phyloP scores from a whole-genome alignment of 1,139 yeast genomes.

The Scheffersomyces quercinus region DNA sequence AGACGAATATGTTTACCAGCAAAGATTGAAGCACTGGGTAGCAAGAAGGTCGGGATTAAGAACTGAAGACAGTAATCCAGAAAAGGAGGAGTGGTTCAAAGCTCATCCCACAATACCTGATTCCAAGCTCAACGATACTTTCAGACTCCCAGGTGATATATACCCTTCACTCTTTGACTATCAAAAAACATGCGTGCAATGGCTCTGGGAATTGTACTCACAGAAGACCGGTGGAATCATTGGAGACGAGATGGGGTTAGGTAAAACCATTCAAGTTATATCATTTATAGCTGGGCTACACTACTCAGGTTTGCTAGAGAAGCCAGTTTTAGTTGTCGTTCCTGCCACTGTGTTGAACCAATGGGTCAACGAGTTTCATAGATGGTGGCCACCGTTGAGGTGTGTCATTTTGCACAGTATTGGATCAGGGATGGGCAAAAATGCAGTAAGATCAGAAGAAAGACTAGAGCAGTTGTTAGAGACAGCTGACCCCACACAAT shows the following conservation, averaged over 20 bases:
- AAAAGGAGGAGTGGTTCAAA: constrained; percentile 59
- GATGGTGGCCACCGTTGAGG: constrained; percentile 97
- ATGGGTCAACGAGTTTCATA: constrained; percentile 94
- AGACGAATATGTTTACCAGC: constrained; percentile 60
- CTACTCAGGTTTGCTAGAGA: constrained; percentile 69
- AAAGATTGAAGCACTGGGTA: constrained; percentile 62
- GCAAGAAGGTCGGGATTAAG: constrained; percentile 42
- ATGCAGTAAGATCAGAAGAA: constrained; percentile 44
- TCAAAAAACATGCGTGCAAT: constrained; percentile 88
- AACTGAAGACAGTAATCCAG: constrained; percentile 1
- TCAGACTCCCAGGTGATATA: constrained; percentile 86
- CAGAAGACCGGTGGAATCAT: constrained; percentile 93
- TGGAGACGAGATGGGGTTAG: constrained; percentile 98
- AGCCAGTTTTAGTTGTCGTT: constrained; percentile 85
- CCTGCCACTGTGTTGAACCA: constrained; percentile 96
- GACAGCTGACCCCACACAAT: constrained; percentile 41
- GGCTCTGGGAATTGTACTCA: constrained; percentile 77
- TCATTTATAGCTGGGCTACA: constrained; percentile 89
- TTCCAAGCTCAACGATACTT: constrained; percentile 67
- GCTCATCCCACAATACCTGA: constrained; percentile 82
- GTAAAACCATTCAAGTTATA: constrained; percentile 90
- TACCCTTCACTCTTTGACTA: constrained; percentile 86
- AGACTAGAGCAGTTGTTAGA: constrained; percentile 51
- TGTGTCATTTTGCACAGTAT: constrained; percentile 87
- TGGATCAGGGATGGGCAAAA: constrained; percentile 77